Evolutionary conservation across 2,329 filamentous ascomycete species (phyloP), one percentile per base, ranked within the genome.

Genomic region (Pyrenochaeta sp.): DNA sequence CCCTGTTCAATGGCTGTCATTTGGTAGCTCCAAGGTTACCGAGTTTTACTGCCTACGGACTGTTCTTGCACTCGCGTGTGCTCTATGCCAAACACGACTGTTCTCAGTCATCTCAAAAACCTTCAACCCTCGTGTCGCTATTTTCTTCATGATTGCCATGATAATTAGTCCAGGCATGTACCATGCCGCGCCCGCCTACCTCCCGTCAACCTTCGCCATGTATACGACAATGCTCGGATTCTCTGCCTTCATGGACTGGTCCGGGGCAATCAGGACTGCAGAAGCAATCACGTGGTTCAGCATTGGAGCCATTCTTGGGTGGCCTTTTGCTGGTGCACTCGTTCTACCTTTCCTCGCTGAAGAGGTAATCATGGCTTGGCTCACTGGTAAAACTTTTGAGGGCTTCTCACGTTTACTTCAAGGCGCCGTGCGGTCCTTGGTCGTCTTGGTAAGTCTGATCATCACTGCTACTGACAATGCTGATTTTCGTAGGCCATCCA

Each of bases 151-250:
- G 31, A 34, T 34, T 22, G 84, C 88, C 29, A 85, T 88, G 47
- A 75, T 90, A 35, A 85, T 87, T 44, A 95, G 88, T 50, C 89
- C 94, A 0, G 94, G 94, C 29, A 95, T 96, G 80, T 97, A 96
- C 67, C 90, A 96, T 71, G 88, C 94, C 4, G 90, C 90, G 44
- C 82, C 88, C 1, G 85, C 93, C 5, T 96, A 89, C 65, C 77
- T 99, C 4, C 94, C 94, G 0, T 96, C 92, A 7, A 96, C 88
- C 70, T 99, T 99, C 65, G 88, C 94, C 64, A 99, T 99, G 94
- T 96, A 95, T 69, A 89, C 86, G 47, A 86, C 84, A 10, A 94
- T 94, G 80, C 77, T 97, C 6, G 94, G 92, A 8, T 83, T 91
- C 41, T 83, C 91, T 1, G 85, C 90, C 1, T 99, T 97, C 71